Evolutionary conservation across 495 filamentous ascomycete genomes (phyloP).

Genomic region (Darksidea phi): DNA sequence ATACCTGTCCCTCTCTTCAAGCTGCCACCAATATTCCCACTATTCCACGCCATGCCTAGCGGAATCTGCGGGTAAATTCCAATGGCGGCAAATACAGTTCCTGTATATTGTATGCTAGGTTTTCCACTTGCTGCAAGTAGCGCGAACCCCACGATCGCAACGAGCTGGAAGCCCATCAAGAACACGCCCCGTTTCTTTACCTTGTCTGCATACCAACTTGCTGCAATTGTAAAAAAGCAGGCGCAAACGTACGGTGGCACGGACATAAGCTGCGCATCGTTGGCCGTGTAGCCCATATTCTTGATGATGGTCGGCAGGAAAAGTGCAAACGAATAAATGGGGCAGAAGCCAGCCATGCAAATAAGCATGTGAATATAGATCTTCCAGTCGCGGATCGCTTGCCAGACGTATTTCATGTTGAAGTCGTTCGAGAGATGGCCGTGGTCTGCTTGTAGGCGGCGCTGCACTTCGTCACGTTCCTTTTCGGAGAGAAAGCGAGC

Average conservation of each 20-base stretch:
- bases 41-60: slow-evolving; percentile 83
- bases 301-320: slow-evolving; percentile 86
- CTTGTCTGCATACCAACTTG: slow-evolving; percentile 78
- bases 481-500: slow-evolving; percentile 70
- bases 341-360: slow-evolving; percentile 48
- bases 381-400: slow-evolving; percentile 80
- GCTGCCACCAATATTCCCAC: slow-evolving; percentile 88
- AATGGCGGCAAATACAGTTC: slow-evolving; percentile 77
- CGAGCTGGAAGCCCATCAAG: slow-evolving; percentile 61
- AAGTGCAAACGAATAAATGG: slow-evolving; percentile 88
- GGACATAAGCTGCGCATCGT: slow-evolving; percentile 73
- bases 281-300: slow-evolving; percentile 66
- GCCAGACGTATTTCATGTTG: slow-evolving; percentile 71
- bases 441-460: slow-evolving; percentile 69
- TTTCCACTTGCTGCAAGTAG: slow-evolving; percentile 66
- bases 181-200: slow-evolving; percentile 76
- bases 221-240: slow-evolving; percentile 67
- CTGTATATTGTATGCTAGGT: slow-evolving; percentile 70
- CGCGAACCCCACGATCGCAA: slow-evolving; percentile 65
- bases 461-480: slow-evolving; percentile 73
- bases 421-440: slow-evolving; percentile 74
- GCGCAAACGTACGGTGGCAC: slow-evolving; percentile 87
- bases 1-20: slow-evolving; percentile 86
- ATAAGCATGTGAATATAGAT: slow-evolving; percentile 60
- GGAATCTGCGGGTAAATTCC: slow-evolving; percentile 90